Evolutionary conservation across 306 rosid genomes (phyloP).

Genomic region (Cucumis cinereus): DNA sequence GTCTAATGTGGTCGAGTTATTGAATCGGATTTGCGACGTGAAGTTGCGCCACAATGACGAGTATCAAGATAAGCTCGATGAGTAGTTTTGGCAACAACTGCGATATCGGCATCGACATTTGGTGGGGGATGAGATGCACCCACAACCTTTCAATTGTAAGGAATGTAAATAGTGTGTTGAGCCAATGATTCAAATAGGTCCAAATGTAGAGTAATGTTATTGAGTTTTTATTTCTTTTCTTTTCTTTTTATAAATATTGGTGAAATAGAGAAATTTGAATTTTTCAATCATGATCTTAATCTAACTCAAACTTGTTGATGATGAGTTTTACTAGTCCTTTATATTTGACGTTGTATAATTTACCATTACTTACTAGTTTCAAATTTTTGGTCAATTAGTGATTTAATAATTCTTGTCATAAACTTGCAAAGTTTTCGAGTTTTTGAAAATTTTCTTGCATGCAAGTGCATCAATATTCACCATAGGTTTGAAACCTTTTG

Average conservation of each 20-base stretch:
- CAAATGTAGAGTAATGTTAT: not conserved
- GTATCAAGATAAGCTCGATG: not conserved
- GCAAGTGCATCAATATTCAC: not conserved
- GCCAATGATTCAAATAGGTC: not conserved
- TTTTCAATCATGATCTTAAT: not conserved
- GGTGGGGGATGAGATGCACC: not conserved
- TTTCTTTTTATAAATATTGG: not conserved
- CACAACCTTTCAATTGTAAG: not conserved
- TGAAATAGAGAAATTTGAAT: not conserved
- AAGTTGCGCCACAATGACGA: not conserved
- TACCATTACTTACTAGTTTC: too few relatives aligned
- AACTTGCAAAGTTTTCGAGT: not conserved
- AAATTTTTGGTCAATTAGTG: too few relatives aligned
- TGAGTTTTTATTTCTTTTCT: not conserved
- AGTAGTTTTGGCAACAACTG: not conserved
- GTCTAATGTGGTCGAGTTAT: conserved; percentile 23
- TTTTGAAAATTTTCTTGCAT: not conserved
- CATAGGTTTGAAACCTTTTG: not conserved
- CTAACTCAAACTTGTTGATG: not conserved
- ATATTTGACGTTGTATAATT: too few relatives aligned
- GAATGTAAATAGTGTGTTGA: conserved; percentile 1
- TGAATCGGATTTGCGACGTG: conserved; percentile 15
- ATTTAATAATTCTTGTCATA: not conserved
- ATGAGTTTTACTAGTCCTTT: not conserved
- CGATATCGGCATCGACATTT: not conserved